Conservation (phyloP, 2,329 filamentous ascomycete species). For the Fusarium tanahbumbuense region DNA sequence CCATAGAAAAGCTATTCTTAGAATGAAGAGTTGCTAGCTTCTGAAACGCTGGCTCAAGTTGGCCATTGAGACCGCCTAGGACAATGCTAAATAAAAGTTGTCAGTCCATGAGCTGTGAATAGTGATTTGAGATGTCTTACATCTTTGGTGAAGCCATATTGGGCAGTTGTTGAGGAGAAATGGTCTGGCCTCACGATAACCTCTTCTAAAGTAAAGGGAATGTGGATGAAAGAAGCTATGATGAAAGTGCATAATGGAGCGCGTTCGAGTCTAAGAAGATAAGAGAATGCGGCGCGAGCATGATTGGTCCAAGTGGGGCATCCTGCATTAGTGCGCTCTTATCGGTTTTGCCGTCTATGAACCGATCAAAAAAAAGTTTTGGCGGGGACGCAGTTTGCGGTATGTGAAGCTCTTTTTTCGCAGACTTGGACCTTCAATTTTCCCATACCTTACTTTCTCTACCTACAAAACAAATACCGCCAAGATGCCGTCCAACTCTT, state of each 20-base stretch:
- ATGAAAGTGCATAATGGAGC: constrained; percentile 33
- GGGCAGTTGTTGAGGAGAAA: constrained; percentile 10
- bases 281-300: constrained; percentile 49
- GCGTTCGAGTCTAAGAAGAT: constrained; percentile 41
- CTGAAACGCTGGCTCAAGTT: constrained; percentile 78
- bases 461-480: constrained; percentile 47
- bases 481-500: constrained; percentile 71
- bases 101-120: constrained; percentile 10
- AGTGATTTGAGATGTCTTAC: constrained; percentile 45
- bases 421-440: constrained; percentile 36
- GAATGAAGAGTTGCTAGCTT: constrained; percentile 84
- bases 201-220: constrained; percentile 1
- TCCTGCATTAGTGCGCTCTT: constrained; percentile 41
- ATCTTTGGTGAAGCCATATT: constrained; percentile 63
- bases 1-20: constrained; percentile 90
- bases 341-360: constrained; percentile 52
- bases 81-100: constrained; percentile 69
- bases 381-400: constrained; percentile 45
- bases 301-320: constrained; percentile 49
- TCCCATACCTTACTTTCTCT: constrained; percentile 26
- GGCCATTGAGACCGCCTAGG: constrained; percentile 84
- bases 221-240: constrained; percentile 36
- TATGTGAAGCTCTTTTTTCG: constrained; percentile 42
- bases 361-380: constrained; percentile 51
- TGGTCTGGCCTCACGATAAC: constrained; percentile 8